These are phyloP conservation scores for Ustilago crameri DNA, from an alignment of 1,284 basidiomycete species.

Conservation along the genomic window DNA sequence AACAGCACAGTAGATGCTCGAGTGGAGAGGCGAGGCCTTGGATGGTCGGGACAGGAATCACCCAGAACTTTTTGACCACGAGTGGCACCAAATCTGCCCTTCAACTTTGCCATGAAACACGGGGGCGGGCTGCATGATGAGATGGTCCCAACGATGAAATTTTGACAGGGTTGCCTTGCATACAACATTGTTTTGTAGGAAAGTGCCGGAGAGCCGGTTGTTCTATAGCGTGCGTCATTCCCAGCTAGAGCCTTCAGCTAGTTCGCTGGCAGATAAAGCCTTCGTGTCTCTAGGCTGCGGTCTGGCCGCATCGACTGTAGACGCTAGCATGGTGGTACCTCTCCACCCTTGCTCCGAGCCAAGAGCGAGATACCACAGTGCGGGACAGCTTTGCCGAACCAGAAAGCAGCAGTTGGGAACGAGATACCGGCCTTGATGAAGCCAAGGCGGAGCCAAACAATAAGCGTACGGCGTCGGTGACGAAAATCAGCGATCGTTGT, in stretches of 20 bases:
- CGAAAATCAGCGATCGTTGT: constrained; percentile 1
- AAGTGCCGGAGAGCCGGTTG: neutral
- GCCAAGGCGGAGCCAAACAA: neutral
- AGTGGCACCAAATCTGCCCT: neutral
- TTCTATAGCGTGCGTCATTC: constrained; percentile 4
- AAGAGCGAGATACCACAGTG: neutral
- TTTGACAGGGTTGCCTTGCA: neutral
- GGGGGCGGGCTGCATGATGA: neutral
- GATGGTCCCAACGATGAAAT: neutral
- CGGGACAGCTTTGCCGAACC: neutral
- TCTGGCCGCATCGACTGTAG: too few species aligned
- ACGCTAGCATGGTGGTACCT: neutral
- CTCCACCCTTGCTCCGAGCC: neutral
- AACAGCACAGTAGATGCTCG: too few species aligned
- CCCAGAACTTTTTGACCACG: neutral
- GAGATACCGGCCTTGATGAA: neutral
- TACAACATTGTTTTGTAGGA: too few species aligned
- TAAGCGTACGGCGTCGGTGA: neutral
- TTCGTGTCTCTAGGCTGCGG: too few species aligned
- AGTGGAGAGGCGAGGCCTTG: too few species aligned
- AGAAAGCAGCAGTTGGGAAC: too few species aligned
- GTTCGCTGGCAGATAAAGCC: too few species aligned
- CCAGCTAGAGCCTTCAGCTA: neutral
- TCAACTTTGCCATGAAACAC: neutral
- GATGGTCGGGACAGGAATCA: neutral